phyloP scores from a whole-genome alignment of 73 alveolate genomes.

The Tetrahymena thermophila region DNA sequence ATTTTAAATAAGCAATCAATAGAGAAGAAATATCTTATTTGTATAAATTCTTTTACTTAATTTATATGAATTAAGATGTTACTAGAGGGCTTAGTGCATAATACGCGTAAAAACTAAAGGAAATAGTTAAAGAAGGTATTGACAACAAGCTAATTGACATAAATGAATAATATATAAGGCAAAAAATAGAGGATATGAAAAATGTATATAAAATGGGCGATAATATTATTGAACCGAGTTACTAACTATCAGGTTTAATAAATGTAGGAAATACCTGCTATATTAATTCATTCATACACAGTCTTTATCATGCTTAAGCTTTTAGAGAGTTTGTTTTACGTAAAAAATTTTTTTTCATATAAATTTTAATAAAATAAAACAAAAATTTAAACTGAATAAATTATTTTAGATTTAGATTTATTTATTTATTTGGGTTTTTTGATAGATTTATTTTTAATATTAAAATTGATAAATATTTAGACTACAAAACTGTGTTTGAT shows the following conservation, averaged over 20 bases:
- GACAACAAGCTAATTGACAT: background rate
- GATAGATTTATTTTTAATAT: background rate
- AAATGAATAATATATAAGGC: background rate
- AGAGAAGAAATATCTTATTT: background rate
- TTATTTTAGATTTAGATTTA: too few species aligned
- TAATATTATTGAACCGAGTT: background rate
- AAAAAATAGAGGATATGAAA: background rate
- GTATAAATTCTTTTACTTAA: background rate
- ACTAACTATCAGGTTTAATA: background rate
- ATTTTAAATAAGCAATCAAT: background rate
- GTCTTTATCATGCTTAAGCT: background rate
- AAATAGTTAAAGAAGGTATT: background rate
- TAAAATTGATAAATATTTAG: background rate
- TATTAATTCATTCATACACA: background rate
- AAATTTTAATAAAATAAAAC: too few species aligned
- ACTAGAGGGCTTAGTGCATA: background rate
- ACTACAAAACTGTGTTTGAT: background rate
- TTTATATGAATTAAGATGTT: background rate
- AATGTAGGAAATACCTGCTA: background rate
- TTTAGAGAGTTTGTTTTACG: background rate
- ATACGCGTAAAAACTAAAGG: background rate
- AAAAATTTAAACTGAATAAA: too few species aligned
- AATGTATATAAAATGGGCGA: background rate
- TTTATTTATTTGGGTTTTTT: too few species aligned
- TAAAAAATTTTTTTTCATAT: background rate